Base-by-base conservation (phyloP, 768 basidiomycete species). In the Stropharia rugosoannulata region DNA sequence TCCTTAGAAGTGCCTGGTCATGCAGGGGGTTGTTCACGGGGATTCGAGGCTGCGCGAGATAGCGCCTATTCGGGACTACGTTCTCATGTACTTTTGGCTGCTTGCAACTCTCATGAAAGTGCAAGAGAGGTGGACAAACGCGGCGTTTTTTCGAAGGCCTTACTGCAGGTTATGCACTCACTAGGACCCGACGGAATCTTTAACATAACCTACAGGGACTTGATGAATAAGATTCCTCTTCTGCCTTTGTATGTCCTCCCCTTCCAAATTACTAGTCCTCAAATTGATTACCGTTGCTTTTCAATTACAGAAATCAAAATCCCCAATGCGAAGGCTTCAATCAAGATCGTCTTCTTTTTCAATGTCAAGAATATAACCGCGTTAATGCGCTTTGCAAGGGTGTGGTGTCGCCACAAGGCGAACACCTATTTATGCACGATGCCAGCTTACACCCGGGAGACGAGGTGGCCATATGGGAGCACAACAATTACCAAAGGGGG, bases 271-370 rank as follows among this genome's bases (percentile, higher is more conserved):
- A 40, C 12, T n/a, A 2, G 5, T 10, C 12, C 18, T 25, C n/a
- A n/a, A 15, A 39, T 51, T 36, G n/a, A n/a, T 9, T 29, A n/a
- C 22, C 5, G 16, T 10, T 19, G 1, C 3, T 19, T 4, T 5
- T 22, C 22, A 19, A 12, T n/a, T 11, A 22, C 22, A 47, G 38
- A 4, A 56, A 57, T 15, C 63, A 64, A 53, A 62, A 58, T 41
- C 63, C 63, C 0, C 63, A 64, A 38, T 64, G 63, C 40, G 63
- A 64, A 58, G 63, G 63, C 2, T 45, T 49, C 6, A 19, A 41
- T 4, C 38, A 44, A 27, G n/a, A 51, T 38, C 54, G 60, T 2
- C 25, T 54, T 4, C 38, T 64, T 11, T 64, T 64, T 16, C 39
- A 55, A 48, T 44, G 50, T 12, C 44, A 42, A 36, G 12, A 3